Evolutionary conservation across 805 yeast species (phyloP), one percentile per base, ranked within the genome.

Genomic region (Yamadazyma ubonensis): DNA sequence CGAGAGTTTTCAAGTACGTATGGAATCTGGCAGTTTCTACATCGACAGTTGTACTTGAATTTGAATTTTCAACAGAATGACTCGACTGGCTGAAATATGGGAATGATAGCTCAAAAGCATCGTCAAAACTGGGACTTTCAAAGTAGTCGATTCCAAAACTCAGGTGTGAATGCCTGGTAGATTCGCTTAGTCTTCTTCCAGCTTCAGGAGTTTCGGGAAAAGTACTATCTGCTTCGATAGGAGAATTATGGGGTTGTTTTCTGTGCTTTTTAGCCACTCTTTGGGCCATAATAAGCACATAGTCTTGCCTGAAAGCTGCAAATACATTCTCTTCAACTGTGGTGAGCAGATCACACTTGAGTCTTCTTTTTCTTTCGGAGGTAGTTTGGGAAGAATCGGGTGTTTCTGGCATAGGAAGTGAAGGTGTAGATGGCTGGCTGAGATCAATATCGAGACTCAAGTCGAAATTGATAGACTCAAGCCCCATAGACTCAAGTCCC

Each of bases 21-120:
- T 29, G 18, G 22, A 37, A 37, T 18, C 40, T 11, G n/a, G 30
- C 5, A 9, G 23, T 23, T 12, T 23, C 26, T 23, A 23, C n/a
- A 12, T 23, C n/a, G 26, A 23, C n/a, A 23, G 26, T 6, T 10
- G 26, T 10, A 6, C 26, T 23, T 4, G 26, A 23, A 12, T 10
- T n/a, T n/a, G n/a, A n/a, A n/a, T n/a, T n/a, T n/a, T n/a, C n/a
- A n/a, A n/a, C n/a, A n/a, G n/a, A n/a, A n/a, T n/a, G n/a, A n/a
- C n/a, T n/a, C n/a, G n/a, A n/a, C n/a, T n/a, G n/a, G n/a, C n/a
- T 10, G 26, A 23, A 12, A 12, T 23, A 23, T 23, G 26, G 26
- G n/a, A 23, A 23, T 6, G 26, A 23, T 23, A 23, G n/a, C 4
- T 23, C 26, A 23, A 23, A 12, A 3, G 26, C n/a, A 23, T 23